Conservation (phyloP, 1,284 basidiomycete genomes). For the Apiotrichum akiyoshidainum region DNA sequence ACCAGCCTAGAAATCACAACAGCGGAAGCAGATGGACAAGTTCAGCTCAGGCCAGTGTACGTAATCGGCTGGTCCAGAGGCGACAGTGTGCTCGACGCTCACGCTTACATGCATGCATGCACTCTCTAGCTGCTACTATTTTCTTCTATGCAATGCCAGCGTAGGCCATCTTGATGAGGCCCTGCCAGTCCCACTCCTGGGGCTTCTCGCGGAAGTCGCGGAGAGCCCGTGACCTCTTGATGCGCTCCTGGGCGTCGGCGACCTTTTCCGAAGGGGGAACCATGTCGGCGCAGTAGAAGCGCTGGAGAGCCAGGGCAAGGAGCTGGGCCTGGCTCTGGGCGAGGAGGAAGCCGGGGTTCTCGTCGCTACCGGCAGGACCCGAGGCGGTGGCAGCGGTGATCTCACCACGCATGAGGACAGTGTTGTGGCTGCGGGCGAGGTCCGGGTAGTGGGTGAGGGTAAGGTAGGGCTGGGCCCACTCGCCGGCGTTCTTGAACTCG, state of each 20-base stretch:
- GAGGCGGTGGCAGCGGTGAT: conserved; percentile 62
- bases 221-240: conserved; percentile 36
- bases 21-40: too few species aligned
- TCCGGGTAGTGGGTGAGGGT: conserved; percentile 92
- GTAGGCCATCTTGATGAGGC: conserved; percentile 46
- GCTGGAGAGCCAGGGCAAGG: conserved; percentile 71
- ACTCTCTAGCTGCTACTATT: not conserved
- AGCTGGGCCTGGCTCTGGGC: conserved; percentile 76
- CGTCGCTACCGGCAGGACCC: conserved; percentile 25
- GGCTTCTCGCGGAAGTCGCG: conserved; percentile 45
- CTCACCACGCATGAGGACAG: conserved; percentile 88
- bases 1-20: too few species aligned
- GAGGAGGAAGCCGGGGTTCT: conserved; percentile 59
- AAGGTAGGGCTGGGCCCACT: conserved; percentile 87
- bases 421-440: conserved; percentile 69
- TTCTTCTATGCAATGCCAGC: conserved; percentile 30
- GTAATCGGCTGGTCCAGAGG: too few species aligned
- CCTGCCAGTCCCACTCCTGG: conserved; percentile 49
- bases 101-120: not conserved
- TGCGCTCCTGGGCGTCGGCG: conserved; percentile 33
- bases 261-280: conserved; percentile 27
- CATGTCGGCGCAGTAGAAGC: conserved; percentile 61
- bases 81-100: too few species aligned
- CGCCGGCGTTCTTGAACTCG: conserved; percentile 84
- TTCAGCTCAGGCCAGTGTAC: too few species aligned